These are phyloP conservation scores for Trichoderma atrobrunneum DNA, from an alignment of 2,329 filamentous ascomycete species.

Conservation along the genomic window DNA sequence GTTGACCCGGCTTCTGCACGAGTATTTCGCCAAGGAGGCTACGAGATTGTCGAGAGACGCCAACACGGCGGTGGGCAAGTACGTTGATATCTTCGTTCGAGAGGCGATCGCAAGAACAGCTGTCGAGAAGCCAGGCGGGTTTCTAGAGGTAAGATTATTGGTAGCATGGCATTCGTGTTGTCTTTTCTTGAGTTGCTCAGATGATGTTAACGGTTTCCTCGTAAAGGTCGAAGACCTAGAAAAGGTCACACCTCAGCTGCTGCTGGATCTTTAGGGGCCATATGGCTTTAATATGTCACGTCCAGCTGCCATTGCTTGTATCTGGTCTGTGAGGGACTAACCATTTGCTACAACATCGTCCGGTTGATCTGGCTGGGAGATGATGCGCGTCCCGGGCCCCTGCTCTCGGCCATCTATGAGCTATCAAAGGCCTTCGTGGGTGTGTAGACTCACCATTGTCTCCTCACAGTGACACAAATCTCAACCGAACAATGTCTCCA, in stretches of 20 bases:
- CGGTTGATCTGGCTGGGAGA: background rate
- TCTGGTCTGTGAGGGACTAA: background rate
- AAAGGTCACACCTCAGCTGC: slow-evolving; percentile 77
- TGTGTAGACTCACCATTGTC: background rate
- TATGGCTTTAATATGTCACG: background rate
- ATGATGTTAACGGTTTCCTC: slow-evolving; percentile 18
- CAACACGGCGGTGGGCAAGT: slow-evolving; percentile 73
- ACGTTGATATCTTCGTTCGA: slow-evolving; percentile 86
- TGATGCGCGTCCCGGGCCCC: background rate
- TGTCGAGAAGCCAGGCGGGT: slow-evolving; percentile 66
- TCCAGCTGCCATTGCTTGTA: background rate
- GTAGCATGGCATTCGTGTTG: background rate
- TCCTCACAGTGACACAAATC: background rate
- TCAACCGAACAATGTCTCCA: background rate
- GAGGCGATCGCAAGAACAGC: slow-evolving; percentile 81
- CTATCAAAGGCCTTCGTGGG: background rate
- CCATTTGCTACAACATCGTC: background rate
- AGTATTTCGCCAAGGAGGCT: slow-evolving; percentile 69
- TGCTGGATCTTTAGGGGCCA: slow-evolving; percentile 71
- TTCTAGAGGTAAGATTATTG: slow-evolving; percentile 63
- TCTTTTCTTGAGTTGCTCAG: background rate
- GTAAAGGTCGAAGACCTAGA: slow-evolving; percentile 80
- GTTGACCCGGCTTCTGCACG: slow-evolving; percentile 72
- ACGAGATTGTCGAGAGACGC: slow-evolving; percentile 76
- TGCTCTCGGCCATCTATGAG: background rate